Evolutionary conservation across 148 eudicot species (phyloP), one percentile per base, ranked within the genome.

Genomic region (Vaccinium darrowii): DNA sequence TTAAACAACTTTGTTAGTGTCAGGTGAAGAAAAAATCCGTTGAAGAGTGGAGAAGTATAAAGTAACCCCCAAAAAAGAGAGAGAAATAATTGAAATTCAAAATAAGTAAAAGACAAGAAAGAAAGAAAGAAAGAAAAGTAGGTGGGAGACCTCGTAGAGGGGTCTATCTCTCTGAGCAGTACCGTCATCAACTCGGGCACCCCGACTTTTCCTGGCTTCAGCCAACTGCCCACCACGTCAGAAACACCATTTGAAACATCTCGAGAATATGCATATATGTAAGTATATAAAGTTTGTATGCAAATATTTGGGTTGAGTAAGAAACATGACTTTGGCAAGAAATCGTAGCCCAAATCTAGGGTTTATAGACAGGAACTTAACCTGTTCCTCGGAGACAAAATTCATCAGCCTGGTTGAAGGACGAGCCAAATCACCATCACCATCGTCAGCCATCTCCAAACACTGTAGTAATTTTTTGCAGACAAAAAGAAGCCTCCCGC

Each of bases 151-250:
- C 96, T 96, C 98, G 76, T 72, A 96, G 74, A 96, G 99, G 74
- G 99, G 89, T 82, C 97, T 93, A 84, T 96, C 99, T 81, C 99
- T 88, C 89, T 96, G 99, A n/a, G 98, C 99, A 91, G 99, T 96
- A 36, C 99, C 99, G 82, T 96, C 99, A 8, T 96, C 99, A 14
- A 93, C 91, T 87, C 97, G 89, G 39, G 94, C 91, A 76, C 99
- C 99, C 73, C 98, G 86, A 57, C 81, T 93, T 87, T 74, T 92
- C 91, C 91, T 93, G 4, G 94, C 86, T 86, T 92, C 92, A 69
- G 90, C 94, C 87, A 96, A 91, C 99, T 96, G 95, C 77, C 77
- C 74, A 85, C 19, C 51, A 58, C 76, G 16, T 16, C 49, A 19
- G 7, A 27, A 21, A 60, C 5, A 10, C 30, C 27, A 60, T 18